phyloP scores from a whole-genome alignment of 257 asterid species.

The Penstemon davidsonii region DNA sequence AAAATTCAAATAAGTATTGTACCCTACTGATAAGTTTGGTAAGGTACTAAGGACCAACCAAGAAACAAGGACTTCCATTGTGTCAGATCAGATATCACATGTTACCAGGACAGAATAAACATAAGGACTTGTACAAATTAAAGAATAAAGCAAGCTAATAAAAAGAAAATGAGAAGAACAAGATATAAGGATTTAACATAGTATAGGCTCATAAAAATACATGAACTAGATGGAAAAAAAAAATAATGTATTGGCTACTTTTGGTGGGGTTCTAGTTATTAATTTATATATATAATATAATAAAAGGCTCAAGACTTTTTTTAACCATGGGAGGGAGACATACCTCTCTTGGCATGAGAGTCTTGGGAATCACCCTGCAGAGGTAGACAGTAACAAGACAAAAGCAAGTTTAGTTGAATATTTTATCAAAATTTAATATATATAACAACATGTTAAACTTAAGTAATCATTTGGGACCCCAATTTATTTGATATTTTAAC shows the following conservation, averaged over 20 bases:
- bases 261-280: slow-evolving; percentile 31
- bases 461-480: slow-evolving; percentile 21
- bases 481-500: neutral
- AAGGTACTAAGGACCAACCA: slow-evolving; percentile 43
- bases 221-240: slow-evolving; percentile 6
- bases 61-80: slow-evolving; percentile 28
- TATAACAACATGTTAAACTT: slow-evolving; percentile 9
- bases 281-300: slow-evolving; percentile 8
- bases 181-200: neutral
- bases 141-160: neutral
- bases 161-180: neutral
- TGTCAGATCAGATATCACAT: slow-evolving; percentile 24
- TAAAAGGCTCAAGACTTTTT: slow-evolving; percentile 40
- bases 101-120: slow-evolving; percentile 7
- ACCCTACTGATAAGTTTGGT: no score
- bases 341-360: slow-evolving; percentile 99
- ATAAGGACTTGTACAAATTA: neutral
- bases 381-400: slow-evolving; percentile 72
- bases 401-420: slow-evolving; percentile 18
- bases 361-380: slow-evolving; percentile 99
- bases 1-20: no score
- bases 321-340: slow-evolving; percentile 42
- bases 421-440: neutral
- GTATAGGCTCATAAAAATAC: neutral
- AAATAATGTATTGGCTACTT: neutral